Conservation (phyloP, 2,329 filamentous ascomycete species). For the Sordariomycetes sp. region DNA sequence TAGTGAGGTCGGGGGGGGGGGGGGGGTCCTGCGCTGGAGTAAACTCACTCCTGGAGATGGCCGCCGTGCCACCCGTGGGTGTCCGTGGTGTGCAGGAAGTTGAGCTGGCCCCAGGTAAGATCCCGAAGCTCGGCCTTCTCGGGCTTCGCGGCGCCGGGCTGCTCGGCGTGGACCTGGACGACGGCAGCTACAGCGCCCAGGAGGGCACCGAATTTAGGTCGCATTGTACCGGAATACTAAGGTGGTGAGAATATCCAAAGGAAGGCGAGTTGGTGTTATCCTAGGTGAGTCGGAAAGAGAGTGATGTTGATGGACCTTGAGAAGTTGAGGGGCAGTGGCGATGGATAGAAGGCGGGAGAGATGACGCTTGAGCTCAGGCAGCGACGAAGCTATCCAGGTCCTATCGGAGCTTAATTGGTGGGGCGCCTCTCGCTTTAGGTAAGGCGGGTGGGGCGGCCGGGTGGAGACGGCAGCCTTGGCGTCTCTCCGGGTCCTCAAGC, state of each 20-base stretch:
- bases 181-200: constrained; percentile 8
- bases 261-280: not conserved
- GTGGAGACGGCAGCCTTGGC: too few species aligned
- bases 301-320: not conserved
- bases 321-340: not conserved
- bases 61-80: constrained; percentile 94
- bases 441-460: not conserved
- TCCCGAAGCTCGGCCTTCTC: constrained; percentile 70
- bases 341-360: not conserved
- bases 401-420: not conserved
- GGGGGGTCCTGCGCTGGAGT: not conserved
- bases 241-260: not conserved
- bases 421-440: not conserved
- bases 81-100: constrained; percentile 94
- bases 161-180: constrained; percentile 34
- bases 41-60: constrained; percentile 70
- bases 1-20: too few species aligned
- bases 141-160: constrained; percentile 70
- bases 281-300: not conserved
- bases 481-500: not conserved
- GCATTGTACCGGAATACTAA: not conserved
- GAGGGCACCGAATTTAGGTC: not conserved
- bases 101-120: constrained; percentile 84
- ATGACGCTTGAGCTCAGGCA: not conserved
- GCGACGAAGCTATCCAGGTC: not conserved